Evolutionary conservation across 306 rosid species (phyloP), one percentile per base, ranked within the genome.

Genomic region (Glycine latifolia): DNA sequence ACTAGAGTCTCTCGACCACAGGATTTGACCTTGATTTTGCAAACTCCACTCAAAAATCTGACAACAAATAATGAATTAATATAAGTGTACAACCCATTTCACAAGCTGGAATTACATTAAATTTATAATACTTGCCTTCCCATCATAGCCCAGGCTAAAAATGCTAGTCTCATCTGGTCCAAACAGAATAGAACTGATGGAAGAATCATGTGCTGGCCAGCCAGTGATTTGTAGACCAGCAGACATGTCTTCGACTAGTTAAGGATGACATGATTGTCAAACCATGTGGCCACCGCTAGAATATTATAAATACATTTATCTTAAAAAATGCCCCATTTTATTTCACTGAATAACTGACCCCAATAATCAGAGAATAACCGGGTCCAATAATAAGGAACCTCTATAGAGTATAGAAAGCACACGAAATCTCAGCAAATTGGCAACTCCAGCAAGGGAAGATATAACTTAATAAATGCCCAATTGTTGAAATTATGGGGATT

Each of bases 171-270:
- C 99, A 83, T 95, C 97, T 4, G 99, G 97, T 79, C 99, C 99
- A 77, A 95, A 91, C 83, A 95, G 89, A 82, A 95, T 87, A 52
- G 97, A 95, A 88, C 90, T 91, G 85, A 95, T 90, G 50, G 96
- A 94, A 84, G 97, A 87, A 88, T 95, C 99, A 85, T 95, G 99
- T 11, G 99, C 99, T 79, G 99, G 97, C 99, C 99, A 95, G 74
- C 99, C 99, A 44, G 97, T 95, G 84, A 93, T 93, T 93, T 93
- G 99, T 75, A 91, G 81, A 85, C 97, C 92, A 71, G 97, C 95
- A 54, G 98, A 93, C 99, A 95, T 95, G 86, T 95, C 97, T 95
- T 86, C 83, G 35, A 74, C 77, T 81, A 70, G 90, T 90, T 85
- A 95, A 91, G 97, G 92, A 73, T 44, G 72, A 43, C 46, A 37